Base-by-base conservation (phyloP, 2,329 filamentous ascomycete species). In the Penicillium polonicum region DNA sequence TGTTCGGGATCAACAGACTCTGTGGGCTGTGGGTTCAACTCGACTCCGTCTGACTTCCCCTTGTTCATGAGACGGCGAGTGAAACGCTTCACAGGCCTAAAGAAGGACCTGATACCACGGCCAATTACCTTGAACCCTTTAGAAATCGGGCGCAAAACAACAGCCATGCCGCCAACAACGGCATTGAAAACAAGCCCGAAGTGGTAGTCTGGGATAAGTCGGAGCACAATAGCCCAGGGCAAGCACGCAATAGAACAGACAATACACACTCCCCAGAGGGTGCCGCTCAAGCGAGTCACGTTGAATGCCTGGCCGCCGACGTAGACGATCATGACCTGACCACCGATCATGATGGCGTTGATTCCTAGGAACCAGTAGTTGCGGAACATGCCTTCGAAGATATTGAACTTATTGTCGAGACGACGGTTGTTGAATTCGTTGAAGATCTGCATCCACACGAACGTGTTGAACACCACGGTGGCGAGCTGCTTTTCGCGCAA, bases 361-460 rank as follows among this genome's bases (percentile, higher is more conserved):
- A 97, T 97, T 39, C 78, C 83, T 38, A 95, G 84, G 79, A 97
- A 97, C 82, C 95, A 96, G 78, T 83, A 89, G 74, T 97, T 97
- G 71, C 85, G 85, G 27, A 83, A 83, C 58, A 97, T 84, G 54
- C 91, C 91, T 72, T 97, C 93, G 60, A 97, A 93, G 61, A 97
- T 92, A 76, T 97, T 97, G 82, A 96, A 92, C 55, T 87, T 85
- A 76, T 97, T 97, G 74, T 97, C 93, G 54, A 97, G 82, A 13
- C 93, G 91, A 58, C 93, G 91, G 78, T 96, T 96, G 80, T 97
- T 97, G 84, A 95, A 90, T 72, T 96, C 89, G 76, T 97, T 97
- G 80, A 97, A 97, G 67, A 97, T 95, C 69, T 97, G 93, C 92
- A 97, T 97, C 93, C 93, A 97, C 52, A 97, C 93, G 72, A 97